A percentile compares a stretch with the other conserved stretches of the same genome.
These are phyloP conservation scores for Prunus fruticosa DNA, from an alignment of 306 rosid genomes.

Conservation along the genomic window DNA sequence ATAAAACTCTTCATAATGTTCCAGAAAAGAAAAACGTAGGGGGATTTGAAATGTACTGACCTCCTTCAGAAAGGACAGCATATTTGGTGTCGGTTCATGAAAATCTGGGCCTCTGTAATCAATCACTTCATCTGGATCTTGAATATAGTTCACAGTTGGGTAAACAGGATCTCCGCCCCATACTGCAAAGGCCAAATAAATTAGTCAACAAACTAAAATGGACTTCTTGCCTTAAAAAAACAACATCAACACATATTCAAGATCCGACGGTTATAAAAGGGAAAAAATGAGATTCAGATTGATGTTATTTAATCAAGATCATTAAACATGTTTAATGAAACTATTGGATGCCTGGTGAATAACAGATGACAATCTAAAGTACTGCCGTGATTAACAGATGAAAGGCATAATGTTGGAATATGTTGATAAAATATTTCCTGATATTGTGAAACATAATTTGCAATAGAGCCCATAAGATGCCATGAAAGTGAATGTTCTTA, in stretches of 20 bases:
- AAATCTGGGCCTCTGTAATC: slow-evolving; percentile 91
- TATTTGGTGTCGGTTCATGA: slow-evolving; percentile 92
- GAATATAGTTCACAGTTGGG: slow-evolving; percentile 93
- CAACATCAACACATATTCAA: neutral
- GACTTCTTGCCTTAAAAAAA: neutral
- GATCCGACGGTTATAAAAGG: neutral
- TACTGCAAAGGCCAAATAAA: slow-evolving; percentile 55
- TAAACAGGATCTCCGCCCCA: slow-evolving; percentile 99
- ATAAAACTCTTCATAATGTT: neutral
- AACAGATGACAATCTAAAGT: neutral
- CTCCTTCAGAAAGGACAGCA: slow-evolving; percentile 76
- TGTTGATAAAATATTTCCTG: neutral
- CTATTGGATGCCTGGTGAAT: neutral
- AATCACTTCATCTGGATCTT: slow-evolving; percentile 80
- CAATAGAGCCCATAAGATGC: neutral
- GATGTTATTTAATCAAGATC: neutral
- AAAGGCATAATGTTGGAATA: neutral
- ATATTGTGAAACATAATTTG: neutral
- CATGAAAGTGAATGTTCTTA: slow-evolving; percentile 2
- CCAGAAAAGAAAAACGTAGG: neutral
- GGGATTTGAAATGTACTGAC: slow-evolving; percentile 32
- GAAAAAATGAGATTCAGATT: neutral
- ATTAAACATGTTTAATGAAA: neutral
- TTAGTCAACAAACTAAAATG: slow-evolving; percentile 4
- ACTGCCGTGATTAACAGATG: neutral